Percentiles rank a stretch among this genome's conserved stretches.
phyloP scores from a whole-genome alignment of 1,284 basidiomycete genomes.

The Irpex rosettiformis region DNA sequence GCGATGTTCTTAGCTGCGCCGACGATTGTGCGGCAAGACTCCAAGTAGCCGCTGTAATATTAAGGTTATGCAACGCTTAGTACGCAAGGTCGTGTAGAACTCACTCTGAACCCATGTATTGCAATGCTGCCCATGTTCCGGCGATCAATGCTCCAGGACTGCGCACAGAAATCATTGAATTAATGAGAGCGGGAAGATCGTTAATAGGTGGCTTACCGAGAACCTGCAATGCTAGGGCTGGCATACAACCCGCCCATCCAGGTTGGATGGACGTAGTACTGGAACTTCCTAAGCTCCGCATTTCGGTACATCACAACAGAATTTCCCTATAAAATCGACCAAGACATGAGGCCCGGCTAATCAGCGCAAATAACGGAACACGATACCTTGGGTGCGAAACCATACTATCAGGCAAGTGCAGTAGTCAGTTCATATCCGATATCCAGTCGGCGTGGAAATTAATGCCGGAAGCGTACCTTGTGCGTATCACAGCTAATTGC shows the following conservation, averaged over 20 bases:
- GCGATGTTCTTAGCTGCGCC: conserved; percentile 68
- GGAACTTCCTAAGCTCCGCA: conserved; percentile 68
- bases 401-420: conserved; percentile 48
- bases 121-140: conserved; percentile 95
- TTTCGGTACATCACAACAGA: conserved; percentile 92
- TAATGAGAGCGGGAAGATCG: not conserved
- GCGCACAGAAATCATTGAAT: conserved; percentile 12
- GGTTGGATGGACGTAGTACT: conserved; percentile 81
- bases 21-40: conserved; percentile 85
- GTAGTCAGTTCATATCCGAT: not conserved
- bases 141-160: conserved; percentile 93
- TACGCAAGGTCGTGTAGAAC: conserved; percentile 24
- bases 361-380: not conserved
- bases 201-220: conserved; percentile 52
- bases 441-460: not conserved
- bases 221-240: conserved; percentile 85
- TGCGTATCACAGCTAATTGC: conserved; percentile 92
- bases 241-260: conserved; percentile 84
- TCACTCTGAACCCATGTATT: conserved; percentile 84
- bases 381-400: conserved; percentile 62
- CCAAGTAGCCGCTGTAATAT: conserved; percentile 76
- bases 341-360: not conserved
- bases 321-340: conserved; percentile 54
- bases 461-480: conserved; percentile 50
- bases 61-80: not conserved